These are phyloP conservation scores for Pyrus betulifolia DNA, from an alignment of 306 rosid genomes.

Conservation along the genomic window DNA sequence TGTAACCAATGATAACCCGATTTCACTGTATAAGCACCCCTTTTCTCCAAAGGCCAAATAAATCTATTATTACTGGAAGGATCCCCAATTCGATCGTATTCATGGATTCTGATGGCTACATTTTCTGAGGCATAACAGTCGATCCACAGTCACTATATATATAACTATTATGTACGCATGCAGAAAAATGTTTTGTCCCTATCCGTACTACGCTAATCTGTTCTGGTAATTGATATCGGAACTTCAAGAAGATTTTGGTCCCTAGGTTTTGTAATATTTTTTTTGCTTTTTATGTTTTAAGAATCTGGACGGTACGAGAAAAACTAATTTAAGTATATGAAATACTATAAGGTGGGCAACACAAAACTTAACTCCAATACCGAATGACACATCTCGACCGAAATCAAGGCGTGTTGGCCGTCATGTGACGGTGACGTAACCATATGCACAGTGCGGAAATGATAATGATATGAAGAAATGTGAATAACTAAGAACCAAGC, in stretches of 20 bases:
- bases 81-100: too few relatives aligned
- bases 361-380: not conserved
- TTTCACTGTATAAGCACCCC: too few relatives aligned
- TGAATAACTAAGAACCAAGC: too few relatives aligned
- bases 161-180: not conserved
- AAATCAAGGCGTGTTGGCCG: too few relatives aligned
- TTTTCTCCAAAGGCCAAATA: not conserved
- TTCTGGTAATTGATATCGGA: not conserved
- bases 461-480: too few relatives aligned
- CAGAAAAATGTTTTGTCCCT: not conserved
- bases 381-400: too few relatives aligned
- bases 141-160: not conserved
- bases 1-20: not conserved
- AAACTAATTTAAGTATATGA: not conserved
- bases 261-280: not conserved
- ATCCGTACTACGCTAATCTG: not conserved
- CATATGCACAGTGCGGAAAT: too few relatives aligned
- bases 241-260: not conserved
- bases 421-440: too few relatives aligned
- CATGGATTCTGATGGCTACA: not conserved
- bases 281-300: not conserved
- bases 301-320: not conserved
- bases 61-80: too few relatives aligned
- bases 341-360: not conserved
- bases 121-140: not conserved